Evolutionary conservation across 768 basidiomycete species (phyloP).

Genomic region (Naematelia encephala): DNA sequence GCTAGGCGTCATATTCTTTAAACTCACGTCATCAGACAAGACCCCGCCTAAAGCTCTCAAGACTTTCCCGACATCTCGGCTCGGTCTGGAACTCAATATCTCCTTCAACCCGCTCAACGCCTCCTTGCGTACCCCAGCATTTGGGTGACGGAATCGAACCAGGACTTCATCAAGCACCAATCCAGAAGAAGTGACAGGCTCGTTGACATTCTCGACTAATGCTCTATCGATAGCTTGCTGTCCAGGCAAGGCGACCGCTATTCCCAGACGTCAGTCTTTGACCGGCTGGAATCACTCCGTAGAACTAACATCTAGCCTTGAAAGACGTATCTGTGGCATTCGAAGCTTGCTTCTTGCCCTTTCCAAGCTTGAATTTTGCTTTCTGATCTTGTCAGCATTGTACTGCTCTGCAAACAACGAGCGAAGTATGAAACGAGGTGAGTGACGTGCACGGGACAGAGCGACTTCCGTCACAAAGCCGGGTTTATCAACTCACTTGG

Average conservation of each 20-base stretch:
- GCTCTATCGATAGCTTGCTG: constrained; percentile 58
- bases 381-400: constrained; percentile 63
- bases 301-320: constrained; percentile 77
- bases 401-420: no score
- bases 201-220: constrained; percentile 54
- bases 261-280: background rate
- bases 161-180: constrained; percentile 74
- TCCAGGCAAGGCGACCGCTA: constrained; percentile 83
- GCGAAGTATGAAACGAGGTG: no score
- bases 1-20: background rate
- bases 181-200: constrained; percentile 72
- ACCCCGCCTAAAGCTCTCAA: constrained; percentile 55
- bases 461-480: background rate
- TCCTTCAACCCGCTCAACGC: constrained; percentile 43
- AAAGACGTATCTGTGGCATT: constrained; percentile 96
- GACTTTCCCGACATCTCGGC: constrained; percentile 42
- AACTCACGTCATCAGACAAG: constrained; percentile 74
- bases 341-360: constrained; percentile 73
- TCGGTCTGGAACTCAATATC: constrained; percentile 18
- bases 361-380: constrained; percentile 94
- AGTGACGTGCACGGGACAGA: background rate
- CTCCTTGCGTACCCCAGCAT: constrained; percentile 71
- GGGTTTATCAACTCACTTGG: background rate
- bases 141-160: constrained; percentile 78
- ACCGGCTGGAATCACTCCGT: no score